Evolutionary conservation across 371 early-diverging fungal genomes (phyloP), one percentile per base, ranked within the genome.

Genomic region (Lichtheimia corymbifera): DNA sequence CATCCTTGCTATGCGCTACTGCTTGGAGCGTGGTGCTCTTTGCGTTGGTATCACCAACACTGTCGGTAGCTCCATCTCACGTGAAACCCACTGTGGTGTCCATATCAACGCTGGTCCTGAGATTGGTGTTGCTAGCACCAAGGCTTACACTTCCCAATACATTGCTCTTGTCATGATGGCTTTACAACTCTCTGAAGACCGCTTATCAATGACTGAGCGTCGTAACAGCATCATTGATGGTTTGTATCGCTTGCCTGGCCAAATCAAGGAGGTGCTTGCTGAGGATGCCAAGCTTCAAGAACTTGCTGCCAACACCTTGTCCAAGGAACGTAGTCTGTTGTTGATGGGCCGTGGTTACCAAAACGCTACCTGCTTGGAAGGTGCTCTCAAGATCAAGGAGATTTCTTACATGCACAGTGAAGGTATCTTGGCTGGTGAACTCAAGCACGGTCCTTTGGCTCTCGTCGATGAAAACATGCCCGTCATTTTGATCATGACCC

Each of bases 51-150:
- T 99, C 64, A 98, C 99, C 73, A 99, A 99, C 87, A 96, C 96
- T 45, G 98, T 97, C 54, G 97, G 97, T 41, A 87, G 88, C 59
- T 86, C 91, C 58, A 98, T 99, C 74, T 97, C 97, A 18, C 91
- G 98, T 67, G 97, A 97, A 76, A 94, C 98, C 42, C 93, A 96
- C 80, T 98, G 99, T 72, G 98, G 97, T 83, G 95, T 99, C 55
- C 98, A 98, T 79, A 96, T 99, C 76, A 97, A 98, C 71, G 98
- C 99, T 50, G 99, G 99, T 51, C 97, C 97, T 27, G 99, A 99
- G 79, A 96, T 98, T 71, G 97, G 97, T 70, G 99, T 99, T 60
- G 99, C 99, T 43, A 90, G 91, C 67, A 99, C 99, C 74, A 99
- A 99, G 89, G 99, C 99, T 15, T 99, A 97, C 84, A 98, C 98